A percentile compares a stretch with the other conserved stretches of the same genome.
phyloP scores from a whole-genome alignment of 176 grass and related monocot genomes.

The Ananas comosus region DNA sequence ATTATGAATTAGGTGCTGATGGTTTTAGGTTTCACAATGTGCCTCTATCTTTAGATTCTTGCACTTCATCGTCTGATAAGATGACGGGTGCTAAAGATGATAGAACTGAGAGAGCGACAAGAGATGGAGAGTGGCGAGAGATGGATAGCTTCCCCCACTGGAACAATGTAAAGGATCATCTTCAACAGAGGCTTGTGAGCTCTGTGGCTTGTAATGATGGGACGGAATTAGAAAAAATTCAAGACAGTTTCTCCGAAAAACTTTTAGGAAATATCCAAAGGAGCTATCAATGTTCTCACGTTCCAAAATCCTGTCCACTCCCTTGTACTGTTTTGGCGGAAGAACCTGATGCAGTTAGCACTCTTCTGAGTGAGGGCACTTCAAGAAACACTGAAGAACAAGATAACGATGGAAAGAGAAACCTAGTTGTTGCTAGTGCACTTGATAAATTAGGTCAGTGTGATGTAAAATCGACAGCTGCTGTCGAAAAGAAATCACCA shows the following conservation, averaged over 20 bases:
- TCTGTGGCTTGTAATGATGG: conserved; percentile 8
- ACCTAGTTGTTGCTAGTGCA: conserved; percentile 7
- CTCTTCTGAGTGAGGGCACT: conserved; percentile 12
- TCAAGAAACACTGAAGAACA: conserved; percentile 19
- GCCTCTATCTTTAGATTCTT: conserved; percentile 14
- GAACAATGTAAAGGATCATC: conserved; percentile 17
- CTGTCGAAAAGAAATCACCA: conserved; percentile 21
- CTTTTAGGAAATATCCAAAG: conserved; percentile 36
- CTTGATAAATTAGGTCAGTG: conserved; percentile 7
- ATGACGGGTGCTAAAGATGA: conserved; percentile 26
- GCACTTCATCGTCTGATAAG: conserved; percentile 18
- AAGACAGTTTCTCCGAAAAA: conserved; percentile 25
- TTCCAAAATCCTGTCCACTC: conserved; percentile 74
- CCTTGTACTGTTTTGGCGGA: conserved; percentile 31
- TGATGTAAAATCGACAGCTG: conserved; percentile 31
- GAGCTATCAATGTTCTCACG: conserved; percentile 20
- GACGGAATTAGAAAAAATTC: conserved; percentile 34
- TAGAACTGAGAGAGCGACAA: conserved; percentile 33
- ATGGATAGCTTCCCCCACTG: conserved; percentile 19
- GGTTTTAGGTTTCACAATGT: conserved; percentile 13
- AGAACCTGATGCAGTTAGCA: conserved; percentile 15
- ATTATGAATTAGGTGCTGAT: conserved; percentile 12
- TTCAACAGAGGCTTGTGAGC: conserved; percentile 24
- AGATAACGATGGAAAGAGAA: conserved; percentile 12
- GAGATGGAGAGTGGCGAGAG: conserved; percentile 25